Evolutionary conservation across 108 stramenopile genomes (phyloP), one percentile per base, ranked within the genome.

Genomic region (Chaetoceros tenuissimus): DNA sequence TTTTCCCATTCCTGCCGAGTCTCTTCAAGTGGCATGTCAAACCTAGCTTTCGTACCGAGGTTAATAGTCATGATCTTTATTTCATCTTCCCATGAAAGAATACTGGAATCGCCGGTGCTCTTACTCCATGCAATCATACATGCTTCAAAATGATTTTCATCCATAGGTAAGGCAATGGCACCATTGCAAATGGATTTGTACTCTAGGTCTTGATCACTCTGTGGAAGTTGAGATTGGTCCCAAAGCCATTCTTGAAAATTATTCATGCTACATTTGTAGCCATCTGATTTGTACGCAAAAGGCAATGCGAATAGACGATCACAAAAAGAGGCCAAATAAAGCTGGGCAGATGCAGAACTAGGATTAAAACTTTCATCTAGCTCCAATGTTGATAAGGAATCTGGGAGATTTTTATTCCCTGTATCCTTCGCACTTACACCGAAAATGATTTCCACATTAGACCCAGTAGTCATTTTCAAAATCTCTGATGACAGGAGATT

Each of bases 331-430:
- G 58, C 48, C 43, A 77, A 43, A 34, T 67, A 74, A 21, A 10
- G 13, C 50, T 81, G 80, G 8, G 66, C 43, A 47, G 54, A 59
- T 59, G 31, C 53, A 0, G 72, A 30, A 40, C 68, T 59, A 8
- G 80, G 66, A 49, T 77, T 60, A 54, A 81, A 81, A 28, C 43
- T 52, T 2, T 62, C 34, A 64, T 81, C 80, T 1, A 77, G 48
- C 13, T 74, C 75, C 28, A 81, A 34, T 52, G 56, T 57, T 13
- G 80, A 50, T 55, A 64, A 74, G 1, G 48, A 30, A 5, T 43
- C 50, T 13, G 80, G 80, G 49, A 74, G 62, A 59, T 56, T 66
- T 7, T 56, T 53, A 31, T 77, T 62, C n/a, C 71, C 77, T 8
- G 77, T 78, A 25, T 78, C 77, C 7, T 63, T 71, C 55, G 71